Evolutionary conservation across 208 protist species (phyloP).

Genomic region (Crithidia bombi): DNA sequence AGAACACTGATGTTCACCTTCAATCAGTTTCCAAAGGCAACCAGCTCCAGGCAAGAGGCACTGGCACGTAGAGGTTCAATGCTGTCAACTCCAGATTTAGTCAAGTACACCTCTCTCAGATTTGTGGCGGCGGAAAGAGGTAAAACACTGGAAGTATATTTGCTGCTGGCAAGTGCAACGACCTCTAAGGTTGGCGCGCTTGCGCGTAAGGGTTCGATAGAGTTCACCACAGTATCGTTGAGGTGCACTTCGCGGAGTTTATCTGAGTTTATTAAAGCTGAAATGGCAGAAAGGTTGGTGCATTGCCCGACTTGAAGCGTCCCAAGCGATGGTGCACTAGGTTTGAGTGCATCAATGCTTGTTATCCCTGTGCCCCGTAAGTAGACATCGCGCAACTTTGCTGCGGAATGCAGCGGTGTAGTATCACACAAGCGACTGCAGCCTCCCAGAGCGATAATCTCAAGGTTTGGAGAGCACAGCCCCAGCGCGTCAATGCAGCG

Average conservation of each 20-base stretch:
- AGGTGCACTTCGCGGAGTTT: slow-evolving; percentile 20
- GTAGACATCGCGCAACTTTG: slow-evolving; percentile 7
- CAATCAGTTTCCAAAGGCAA: slow-evolving; percentile 2
- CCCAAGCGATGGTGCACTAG: slow-evolving; percentile 10
- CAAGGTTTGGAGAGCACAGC: not conserved
- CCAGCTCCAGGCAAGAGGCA: slow-evolving; percentile 10
- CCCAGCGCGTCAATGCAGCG: slow-evolving; percentile 2
- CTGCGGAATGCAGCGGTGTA: not conserved
- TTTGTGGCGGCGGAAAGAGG: slow-evolving; percentile 8
- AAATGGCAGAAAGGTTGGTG: not conserved
- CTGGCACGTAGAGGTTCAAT: slow-evolving; percentile 1
- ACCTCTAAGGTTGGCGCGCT: not conserved
- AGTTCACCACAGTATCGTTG: slow-evolving; percentile 4
- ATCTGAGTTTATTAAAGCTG: not conserved
- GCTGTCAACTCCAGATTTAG: slow-evolving; percentile 2
- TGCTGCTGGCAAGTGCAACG: slow-evolving; percentile 6
- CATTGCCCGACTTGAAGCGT: slow-evolving; percentile 7
- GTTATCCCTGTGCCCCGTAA: slow-evolving; percentile 10
- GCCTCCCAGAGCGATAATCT: slow-evolving; percentile 19
- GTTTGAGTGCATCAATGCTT: slow-evolving; percentile 3
- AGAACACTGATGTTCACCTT: slow-evolving; percentile 7
- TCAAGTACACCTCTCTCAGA: slow-evolving; percentile 17
- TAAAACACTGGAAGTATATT: slow-evolving; percentile 3
- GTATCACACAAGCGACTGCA: slow-evolving; percentile 10
- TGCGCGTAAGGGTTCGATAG: slow-evolving; percentile 11